Evolutionary conservation across 208 protist species (phyloP), one percentile per base, ranked within the genome.

Genomic region (Leptomonas pyrrhocoris): DNA sequence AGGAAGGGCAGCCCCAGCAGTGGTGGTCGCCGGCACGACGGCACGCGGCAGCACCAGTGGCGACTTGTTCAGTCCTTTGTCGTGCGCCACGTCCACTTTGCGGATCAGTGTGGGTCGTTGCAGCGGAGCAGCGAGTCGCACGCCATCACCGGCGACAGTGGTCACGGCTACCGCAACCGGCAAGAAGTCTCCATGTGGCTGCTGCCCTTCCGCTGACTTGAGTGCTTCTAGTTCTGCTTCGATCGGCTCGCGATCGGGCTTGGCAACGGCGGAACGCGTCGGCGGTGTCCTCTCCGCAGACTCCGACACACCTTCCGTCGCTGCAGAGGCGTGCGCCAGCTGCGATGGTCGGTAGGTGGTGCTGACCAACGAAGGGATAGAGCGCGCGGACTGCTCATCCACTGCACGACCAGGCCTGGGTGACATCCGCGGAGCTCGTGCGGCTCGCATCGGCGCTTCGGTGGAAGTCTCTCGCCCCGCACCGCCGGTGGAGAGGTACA

Each of bases 361-460:
- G 64, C 81, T 86, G n/a, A 79, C 68, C 15, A 81, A 46, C 28
- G 81, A 86, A 11, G 78, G 77, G n/a, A 63, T 73, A 6, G 78
- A 80, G 21, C 53, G 63, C 25, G 53, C 38, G 1, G 62, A 76
- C 31, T 50, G 40, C 21, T 6, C 50, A 19, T 9, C 60, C 2
- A 11, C 21, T 28, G 45, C 30, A 15, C 6, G n/a, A n/a, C n/a
- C n/a, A n/a, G n/a, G n/a, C n/a, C n/a, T n/a, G n/a, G 12, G 43
- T 3, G 36, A 53, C 57, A 23, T 12, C 9, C 51, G 51, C 7
- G 16, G 51, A 1, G 11, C 18, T 5, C 51, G 51, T 38, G 18
- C 15, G 13, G 51, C 51, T 21, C 49, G 49, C 21, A 30, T 5
- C 18, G 5, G 34, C 19, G 25, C 34, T n/a, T n/a, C n/a, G n/a